Base-by-base conservation (phyloP, 1,139 yeast genomes). In the Lodderomyces orthopsilosis region DNA sequence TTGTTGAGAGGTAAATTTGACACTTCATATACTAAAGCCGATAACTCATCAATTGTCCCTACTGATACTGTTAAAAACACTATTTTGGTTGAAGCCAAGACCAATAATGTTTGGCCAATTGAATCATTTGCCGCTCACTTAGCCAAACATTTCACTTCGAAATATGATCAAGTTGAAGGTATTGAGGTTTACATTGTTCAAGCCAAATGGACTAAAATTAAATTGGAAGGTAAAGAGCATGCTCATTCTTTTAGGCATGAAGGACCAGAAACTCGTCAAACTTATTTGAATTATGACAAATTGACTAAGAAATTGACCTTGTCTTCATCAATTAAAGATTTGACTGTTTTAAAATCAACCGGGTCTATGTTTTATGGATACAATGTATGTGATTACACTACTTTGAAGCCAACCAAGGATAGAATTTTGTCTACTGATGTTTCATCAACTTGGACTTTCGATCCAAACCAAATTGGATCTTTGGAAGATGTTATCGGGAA, bases 31-130 rank as follows among this genome's bases (percentile, higher is more conserved):
- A 90, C 96, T 42, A 61, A 83, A 50, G 96, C 96, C 33, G 95
- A 90, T 65, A 90, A 90, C 67, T 63, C 87, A 2, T 77, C 86
- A n/a, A 82, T 90, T 57, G 95, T 90, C 39, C 96, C 97, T 45
- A 90, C 97, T 10, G 97, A 90, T 65, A 89, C 96, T 1, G 91
- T 89, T 49, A 90, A 90, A 67, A 90, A 90, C 73, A 90, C 96
- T 44, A 80, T 88, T 51, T 75, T 83, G 62, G 70, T 90, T 34
- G 83, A 87, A 55, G 96, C 96, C 49, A 87, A 86, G 66, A 83
- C 75, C 57, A 75, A 81, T 46, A 87, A 87, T 47, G 86, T 82
- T 37, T 87, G 93, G 87, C 96, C 96, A 48, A 84, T 87, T 54
- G 97, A 90, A 73, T 74, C 85, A 46, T 90, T 88, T 65, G 97